These are phyloP conservation scores for Albatrellus ellisii DNA, from an alignment of 768 basidiomycete species.

Conservation along the genomic window DNA sequence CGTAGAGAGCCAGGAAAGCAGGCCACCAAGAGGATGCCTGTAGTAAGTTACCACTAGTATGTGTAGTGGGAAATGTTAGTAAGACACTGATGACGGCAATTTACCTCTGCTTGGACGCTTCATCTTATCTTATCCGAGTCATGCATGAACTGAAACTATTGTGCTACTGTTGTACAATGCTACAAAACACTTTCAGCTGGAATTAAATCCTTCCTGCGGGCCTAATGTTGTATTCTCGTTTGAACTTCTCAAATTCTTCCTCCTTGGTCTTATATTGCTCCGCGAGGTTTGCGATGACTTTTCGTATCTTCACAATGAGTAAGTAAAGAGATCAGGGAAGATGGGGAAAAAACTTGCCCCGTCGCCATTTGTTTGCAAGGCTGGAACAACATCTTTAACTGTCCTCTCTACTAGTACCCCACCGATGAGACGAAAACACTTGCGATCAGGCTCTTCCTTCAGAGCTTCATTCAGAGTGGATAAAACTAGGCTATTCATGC, in stretches of 20 bases:
- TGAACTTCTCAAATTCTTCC: slow-evolving; percentile 69
- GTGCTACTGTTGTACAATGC: too few species aligned
- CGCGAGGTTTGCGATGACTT: slow-evolving; percentile 62
- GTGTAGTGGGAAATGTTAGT: too few species aligned
- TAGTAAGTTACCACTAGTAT: too few species aligned
- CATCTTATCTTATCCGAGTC: too few species aligned
- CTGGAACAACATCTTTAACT: slow-evolving; percentile 88
- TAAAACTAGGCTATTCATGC: slow-evolving; percentile 59
- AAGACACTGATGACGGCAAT: too few species aligned
- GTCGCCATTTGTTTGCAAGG: slow-evolving; percentile 78
- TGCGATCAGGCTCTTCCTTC: slow-evolving; percentile 74
- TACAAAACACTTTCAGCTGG: too few species aligned
- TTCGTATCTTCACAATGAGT: slow-evolving; percentile 48
- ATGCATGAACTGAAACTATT: too few species aligned
- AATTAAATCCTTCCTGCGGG: slow-evolving; percentile 21
- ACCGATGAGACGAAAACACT: slow-evolving; percentile 94
- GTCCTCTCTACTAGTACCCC: slow-evolving; percentile 93
- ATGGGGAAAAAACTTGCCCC: slow-evolving; percentile 40
- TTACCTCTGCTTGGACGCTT: too few species aligned
- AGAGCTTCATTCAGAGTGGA: slow-evolving; percentile 76
- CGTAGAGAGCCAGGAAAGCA: too few species aligned
- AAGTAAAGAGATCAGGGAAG: slow-evolving; percentile 8
- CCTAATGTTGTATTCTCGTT: slow-evolving; percentile 64
- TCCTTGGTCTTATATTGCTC: slow-evolving; percentile 88
- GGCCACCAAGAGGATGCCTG: too few species aligned